Base-by-base conservation (phyloP, 2,329 filamentous ascomycete species). In the Botrytis pseudocinerea region DNA sequence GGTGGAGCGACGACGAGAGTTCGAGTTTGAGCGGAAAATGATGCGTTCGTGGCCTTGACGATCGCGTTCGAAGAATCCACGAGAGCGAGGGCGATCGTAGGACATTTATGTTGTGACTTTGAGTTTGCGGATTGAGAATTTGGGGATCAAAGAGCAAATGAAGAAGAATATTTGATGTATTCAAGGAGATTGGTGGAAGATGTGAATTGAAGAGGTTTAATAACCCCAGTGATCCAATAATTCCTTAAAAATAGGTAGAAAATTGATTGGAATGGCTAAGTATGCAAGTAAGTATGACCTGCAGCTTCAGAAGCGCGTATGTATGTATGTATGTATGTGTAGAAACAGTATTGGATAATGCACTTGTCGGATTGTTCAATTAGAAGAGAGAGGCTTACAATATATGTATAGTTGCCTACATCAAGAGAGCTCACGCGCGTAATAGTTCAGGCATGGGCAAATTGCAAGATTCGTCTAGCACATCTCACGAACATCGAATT, bases 331-430 rank as follows among this genome's bases (percentile, higher is more conserved):
- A 28, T 62, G 57, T 57, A 35, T 64, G 28, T 40, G 48, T 28
- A 65, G 46, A 57, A 35, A 57, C 35, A 38, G n/a, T 40, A 71
- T 66, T 59, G 48, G 46, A 42, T 28, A n/a, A 69, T 69, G 28
- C 12, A 59, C n/a, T 51, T 46, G 32, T 68, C 25, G 38, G 38
- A 60, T 22, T 40, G 42, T 42, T 38, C 46, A 68, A 59, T 57
- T 48, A 69, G 35, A 28, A 18, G 46, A 20, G 32, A 51, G 35
- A 54, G n/a, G 25, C 54, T 25, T 38, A 20, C 22, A n/a, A 22
- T 72, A 28, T 72, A 72, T 72, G 70, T 68, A 68, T 48, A 35
- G 70, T 3, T 71, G 61, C 62, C 62, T 68, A 35, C 38, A 51
- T 35, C 10, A 16, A 20, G 18, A 22, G n/a, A 25, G 6, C 28